phyloP scores from a whole-genome alignment of 1,284 basidiomycete genomes.

The Papiliotrema fonsecae region DNA sequence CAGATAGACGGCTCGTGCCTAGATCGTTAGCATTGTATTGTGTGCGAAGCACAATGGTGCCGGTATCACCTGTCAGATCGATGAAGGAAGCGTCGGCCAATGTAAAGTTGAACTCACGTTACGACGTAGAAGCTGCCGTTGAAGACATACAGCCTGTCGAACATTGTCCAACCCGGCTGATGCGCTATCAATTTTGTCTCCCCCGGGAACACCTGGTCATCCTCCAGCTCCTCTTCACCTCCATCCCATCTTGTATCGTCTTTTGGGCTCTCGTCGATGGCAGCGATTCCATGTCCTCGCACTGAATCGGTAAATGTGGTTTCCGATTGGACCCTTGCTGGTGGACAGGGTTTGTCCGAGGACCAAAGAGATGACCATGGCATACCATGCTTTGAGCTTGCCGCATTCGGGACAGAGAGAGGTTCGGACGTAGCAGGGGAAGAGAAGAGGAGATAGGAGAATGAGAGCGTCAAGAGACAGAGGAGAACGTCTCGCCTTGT shows the following conservation, averaged over 20 bases:
- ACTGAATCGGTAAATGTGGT: not conserved
- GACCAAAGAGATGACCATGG: not conserved
- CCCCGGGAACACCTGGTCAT: conserved; percentile 26
- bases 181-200: conserved; percentile 28
- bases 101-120: conserved; percentile 44
- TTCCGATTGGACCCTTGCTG: not conserved
- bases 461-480: conserved; percentile 35
- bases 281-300: not conserved
- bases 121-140: conserved; percentile 67
- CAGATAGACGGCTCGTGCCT: conserved; percentile 47
- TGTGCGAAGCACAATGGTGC: not conserved
- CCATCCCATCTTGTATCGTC: conserved; percentile 1
- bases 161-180: conserved; percentile 44
- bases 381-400: not conserved
- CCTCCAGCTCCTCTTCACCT: conserved; percentile 19
- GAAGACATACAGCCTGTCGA: conserved; percentile 59
- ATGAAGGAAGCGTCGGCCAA: not conserved
- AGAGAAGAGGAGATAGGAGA: conserved; percentile 37
- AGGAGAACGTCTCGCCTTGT: conserved; percentile 42
- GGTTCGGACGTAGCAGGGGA: conserved; percentile 1
- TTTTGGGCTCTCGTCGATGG: not conserved
- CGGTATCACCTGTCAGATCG: not conserved
- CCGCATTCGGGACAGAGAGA: not conserved
- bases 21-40: conserved; percentile 2
- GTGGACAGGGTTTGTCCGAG: not conserved